Base-by-base conservation (phyloP, 352 stramenopile genomes). In the Aphanomyces stellatus region DNA sequence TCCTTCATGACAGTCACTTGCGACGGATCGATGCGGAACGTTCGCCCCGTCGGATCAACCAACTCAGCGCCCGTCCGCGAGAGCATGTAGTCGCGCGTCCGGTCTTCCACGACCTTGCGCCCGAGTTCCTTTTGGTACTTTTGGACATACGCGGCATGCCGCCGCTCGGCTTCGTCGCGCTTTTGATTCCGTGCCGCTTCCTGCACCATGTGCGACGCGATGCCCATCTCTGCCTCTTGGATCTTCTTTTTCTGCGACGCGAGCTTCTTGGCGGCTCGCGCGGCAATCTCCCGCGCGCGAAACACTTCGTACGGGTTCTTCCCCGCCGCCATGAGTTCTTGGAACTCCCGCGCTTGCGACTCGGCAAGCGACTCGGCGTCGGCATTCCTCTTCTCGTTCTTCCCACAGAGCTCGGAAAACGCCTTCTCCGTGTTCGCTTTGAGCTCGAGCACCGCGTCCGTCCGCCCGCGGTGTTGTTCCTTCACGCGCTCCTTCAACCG, bases 111-210 rank as follows among this genome's bases (percentile, higher is more conserved):
- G 0, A 79, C 81, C 3, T 72, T 69, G 4, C 72, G 69, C 0
- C 81, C 81, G 80, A 91, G 87, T 73, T 90, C 81, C 2, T 76
- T 72, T 41, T 91, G 83, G 46, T 91, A 91, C 33, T 87, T 88
- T 10, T 71, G 65, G 30, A 76, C 71, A 4, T 85, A 30, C 19
- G 75, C 75, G 22, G 87, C 74, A 24, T 77, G 72, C 0, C 76
- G 77, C 8, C 81, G 79, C 35, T 91, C 83, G 8, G 77, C 71
- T 59, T 90, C 77, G 10, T 89, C 41, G 25, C 73, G 77, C 6
- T 69, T 55, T 17, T 91, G 69, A 64, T 46, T 69, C 41, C 65
- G 66, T 33, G 65, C 64, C 19, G 70, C 69, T 66, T 76, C 71
- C 5, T 53, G 55, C 1, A 76, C 43, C 71, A 76, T 76, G 30